Percentiles rank a stretch among this genome's conserved stretches.
phyloP scores from a whole-genome alignment of 176 grass and related monocot species.

The Urochloa ruziziensis region DNA sequence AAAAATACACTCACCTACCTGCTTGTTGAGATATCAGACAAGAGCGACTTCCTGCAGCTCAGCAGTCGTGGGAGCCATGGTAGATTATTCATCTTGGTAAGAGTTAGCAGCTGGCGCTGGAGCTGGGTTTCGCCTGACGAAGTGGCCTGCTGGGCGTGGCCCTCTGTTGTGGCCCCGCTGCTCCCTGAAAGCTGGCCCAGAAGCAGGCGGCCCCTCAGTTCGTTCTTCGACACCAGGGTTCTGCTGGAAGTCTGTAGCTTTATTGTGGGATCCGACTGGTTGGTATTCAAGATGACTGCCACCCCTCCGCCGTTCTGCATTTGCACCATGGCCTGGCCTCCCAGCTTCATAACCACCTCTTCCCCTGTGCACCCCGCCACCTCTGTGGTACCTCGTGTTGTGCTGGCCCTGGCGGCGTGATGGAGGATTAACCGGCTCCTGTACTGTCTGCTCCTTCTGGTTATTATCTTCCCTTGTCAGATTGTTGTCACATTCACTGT shows the following conservation, averaged over 20 bases:
- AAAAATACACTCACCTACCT: conserved; percentile 4
- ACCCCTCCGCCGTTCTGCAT: conserved; percentile 45
- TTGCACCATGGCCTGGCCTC: conserved; percentile 34
- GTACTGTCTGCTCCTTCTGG: conserved; percentile 32
- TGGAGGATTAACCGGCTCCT: conserved; percentile 41
- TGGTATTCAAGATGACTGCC: conserved; percentile 64
- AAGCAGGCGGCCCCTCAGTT: background rate
- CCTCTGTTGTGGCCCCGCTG: conserved; percentile 36
- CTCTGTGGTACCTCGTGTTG: conserved; percentile 54
- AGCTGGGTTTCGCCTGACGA: conserved; percentile 38
- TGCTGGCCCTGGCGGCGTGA: conserved; percentile 38
- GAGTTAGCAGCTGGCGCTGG: conserved; percentile 2
- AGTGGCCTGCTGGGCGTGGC: conserved; percentile 26
- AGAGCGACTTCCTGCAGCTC: background rate
- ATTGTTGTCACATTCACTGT: conserved; percentile 4
- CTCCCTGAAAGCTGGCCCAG: conserved; percentile 39
- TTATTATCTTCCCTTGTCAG: conserved; percentile 1
- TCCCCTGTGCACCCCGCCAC: conserved; percentile 46
- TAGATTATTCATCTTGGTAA: conserved; percentile 44
- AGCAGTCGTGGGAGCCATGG: background rate
- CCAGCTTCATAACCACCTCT: conserved; percentile 52
- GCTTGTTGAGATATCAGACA: background rate
- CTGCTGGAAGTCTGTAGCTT: conserved; percentile 36
- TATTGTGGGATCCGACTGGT: conserved; percentile 50
- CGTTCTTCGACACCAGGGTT: conserved; percentile 36